Percentiles rank a stretch among this genome's conserved stretches.
Evolutionary conservation across 345 rosid genomes (phyloP).

Genomic region (Citrus hindsii): DNA sequence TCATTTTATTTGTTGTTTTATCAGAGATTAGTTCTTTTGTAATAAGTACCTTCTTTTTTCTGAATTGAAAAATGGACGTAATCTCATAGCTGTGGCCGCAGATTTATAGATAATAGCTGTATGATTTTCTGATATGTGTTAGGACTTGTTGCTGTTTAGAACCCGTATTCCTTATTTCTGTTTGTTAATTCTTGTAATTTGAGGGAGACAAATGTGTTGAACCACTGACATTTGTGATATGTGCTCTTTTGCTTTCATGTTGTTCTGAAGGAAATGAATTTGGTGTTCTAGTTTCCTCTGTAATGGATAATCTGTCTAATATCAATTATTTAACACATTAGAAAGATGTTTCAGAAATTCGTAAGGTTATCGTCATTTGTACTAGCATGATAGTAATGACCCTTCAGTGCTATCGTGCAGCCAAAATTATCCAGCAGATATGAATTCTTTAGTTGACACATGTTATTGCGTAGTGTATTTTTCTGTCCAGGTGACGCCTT

Average conservation of each 20-base stretch:
- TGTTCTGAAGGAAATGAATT: neutral
- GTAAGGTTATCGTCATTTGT: neutral
- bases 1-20: neutral
- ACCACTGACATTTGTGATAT: neutral
- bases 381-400: neutral
- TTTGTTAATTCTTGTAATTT: neutral
- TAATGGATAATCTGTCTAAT: neutral
- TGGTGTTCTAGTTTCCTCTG: neutral
- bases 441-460: neutral
- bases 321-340: neutral
- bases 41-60: neutral
- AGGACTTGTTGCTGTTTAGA: neutral
- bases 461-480: neutral
- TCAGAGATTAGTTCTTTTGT: neutral
- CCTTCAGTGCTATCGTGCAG: neutral
- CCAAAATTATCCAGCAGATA: neutral
- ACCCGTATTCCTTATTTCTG: neutral
- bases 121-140: neutral
- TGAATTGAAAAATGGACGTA: neutral
- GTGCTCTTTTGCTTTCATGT: neutral
- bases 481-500: neutral
- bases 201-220: neutral
- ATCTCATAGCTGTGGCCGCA: neutral
- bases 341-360: neutral
- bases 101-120: neutral